These are phyloP conservation scores for Gentiana macrophylla DNA, from an alignment of 257 asterid genomes.

Conservation along the genomic window DNA sequence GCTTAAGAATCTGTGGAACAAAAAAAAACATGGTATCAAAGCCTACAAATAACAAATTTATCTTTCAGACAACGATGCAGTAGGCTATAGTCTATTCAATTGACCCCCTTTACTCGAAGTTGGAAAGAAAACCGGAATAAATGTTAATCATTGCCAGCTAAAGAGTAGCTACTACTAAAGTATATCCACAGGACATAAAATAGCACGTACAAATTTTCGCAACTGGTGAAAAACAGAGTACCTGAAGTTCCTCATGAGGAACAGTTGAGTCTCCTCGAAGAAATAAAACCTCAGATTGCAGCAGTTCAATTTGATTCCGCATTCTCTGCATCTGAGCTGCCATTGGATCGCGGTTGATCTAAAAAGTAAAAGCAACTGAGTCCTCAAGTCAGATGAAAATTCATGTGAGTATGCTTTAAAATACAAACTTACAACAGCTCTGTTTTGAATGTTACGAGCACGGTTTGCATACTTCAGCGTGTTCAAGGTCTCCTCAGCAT, in stretches of 20 bases:
- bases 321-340: constrained; percentile 73
- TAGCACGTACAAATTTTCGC: no score
- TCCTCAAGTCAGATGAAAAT: not conserved
- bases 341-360: constrained; percentile 91
- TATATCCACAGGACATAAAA: not conserved
- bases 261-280: constrained; percentile 63
- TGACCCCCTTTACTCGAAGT: not conserved
- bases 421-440: constrained; percentile 64
- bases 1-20: constrained; percentile 67
- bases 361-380: constrained; percentile 10
- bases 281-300: constrained; percentile 81
- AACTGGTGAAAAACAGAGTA: constrained; percentile 9
- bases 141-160: not conserved
- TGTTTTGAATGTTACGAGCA: constrained; percentile 87
- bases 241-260: constrained; percentile 82
- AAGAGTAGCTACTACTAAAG: constrained; percentile 1
- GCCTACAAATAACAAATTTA: constrained; percentile 3
- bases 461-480: constrained; percentile 95
- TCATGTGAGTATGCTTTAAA: no score
- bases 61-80: not conserved
- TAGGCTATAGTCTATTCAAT: not conserved
- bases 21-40: constrained; percentile 10
- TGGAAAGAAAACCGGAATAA: not conserved
- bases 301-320: constrained; percentile 85
- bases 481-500: constrained; percentile 88